phyloP scores from a whole-genome alignment of 2,329 filamentous ascomycete genomes.

The Alternaria alternata region DNA sequence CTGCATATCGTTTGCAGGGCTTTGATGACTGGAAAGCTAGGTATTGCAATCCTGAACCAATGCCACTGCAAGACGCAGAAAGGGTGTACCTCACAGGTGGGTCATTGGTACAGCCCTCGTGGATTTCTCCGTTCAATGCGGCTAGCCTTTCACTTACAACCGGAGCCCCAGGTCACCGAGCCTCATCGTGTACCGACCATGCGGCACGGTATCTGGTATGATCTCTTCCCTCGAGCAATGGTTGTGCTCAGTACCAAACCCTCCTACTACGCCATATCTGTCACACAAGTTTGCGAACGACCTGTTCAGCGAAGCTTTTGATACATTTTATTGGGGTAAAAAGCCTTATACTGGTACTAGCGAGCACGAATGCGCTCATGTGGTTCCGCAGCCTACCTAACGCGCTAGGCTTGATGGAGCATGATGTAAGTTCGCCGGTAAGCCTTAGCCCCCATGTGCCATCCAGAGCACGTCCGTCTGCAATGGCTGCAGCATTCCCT shows the following conservation, averaged over 20 bases:
- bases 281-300: background rate
- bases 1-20: constrained; percentile 18
- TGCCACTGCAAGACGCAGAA: constrained; percentile 19
- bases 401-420: constrained; percentile 34
- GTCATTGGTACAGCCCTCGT: constrained; percentile 26
- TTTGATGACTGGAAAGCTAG: constrained; percentile 20
- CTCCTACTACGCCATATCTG: background rate
- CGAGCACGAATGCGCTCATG: constrained; percentile 28
- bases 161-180: constrained; percentile 28
- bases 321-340: background rate
- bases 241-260: background rate
- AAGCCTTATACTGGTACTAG: constrained; percentile 4
- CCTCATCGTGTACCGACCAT: constrained; percentile 19
- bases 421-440: constrained; percentile 36
- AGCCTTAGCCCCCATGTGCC: constrained; percentile 43
- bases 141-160: constrained; percentile 25
- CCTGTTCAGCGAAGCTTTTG: background rate
- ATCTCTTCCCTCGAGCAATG: background rate
- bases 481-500: constrained; percentile 41
- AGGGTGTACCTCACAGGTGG: constrained; percentile 15
- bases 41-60: constrained; percentile 15
- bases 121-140: constrained; percentile 33
- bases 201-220: constrained; percentile 15
- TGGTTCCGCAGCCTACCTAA: constrained; percentile 31
- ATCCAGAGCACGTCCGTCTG: constrained; percentile 36